phyloP scores from a whole-genome alignment of 768 basidiomycete species.

The Suillus alpinus region DNA sequence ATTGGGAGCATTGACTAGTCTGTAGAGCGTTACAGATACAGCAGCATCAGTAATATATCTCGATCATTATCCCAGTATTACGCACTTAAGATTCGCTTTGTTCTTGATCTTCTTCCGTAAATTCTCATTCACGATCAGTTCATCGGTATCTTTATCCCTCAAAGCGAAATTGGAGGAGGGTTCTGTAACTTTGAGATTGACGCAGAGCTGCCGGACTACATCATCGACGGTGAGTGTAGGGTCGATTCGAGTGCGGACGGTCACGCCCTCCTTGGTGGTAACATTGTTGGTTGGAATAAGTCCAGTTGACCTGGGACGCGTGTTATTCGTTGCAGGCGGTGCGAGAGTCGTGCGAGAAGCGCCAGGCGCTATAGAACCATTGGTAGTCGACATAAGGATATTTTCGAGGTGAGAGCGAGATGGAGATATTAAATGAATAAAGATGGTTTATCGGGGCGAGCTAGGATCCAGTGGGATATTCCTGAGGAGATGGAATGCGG shows the following conservation, averaged over 20 bases:
- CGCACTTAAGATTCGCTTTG: conserved; percentile 77
- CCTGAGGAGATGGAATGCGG: not conserved
- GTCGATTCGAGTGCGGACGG: conserved; percentile 82
- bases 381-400: conserved; percentile 30
- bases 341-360: conserved; percentile 25
- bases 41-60: conserved; percentile 1
- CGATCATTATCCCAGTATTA: conserved; percentile 10
- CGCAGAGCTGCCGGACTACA: conserved; percentile 78
- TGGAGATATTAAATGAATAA: conserved; percentile 4
- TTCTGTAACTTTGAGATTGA: conserved; percentile 77
- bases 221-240: conserved; percentile 81
- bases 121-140: conserved; percentile 86
- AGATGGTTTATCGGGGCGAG: not conserved
- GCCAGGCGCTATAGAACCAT: conserved; percentile 29
- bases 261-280: conserved; percentile 68
- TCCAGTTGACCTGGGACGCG: conserved; percentile 39
- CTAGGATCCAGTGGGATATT: not conserved
- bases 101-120: conserved; percentile 76
- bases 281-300: conserved; percentile 85
- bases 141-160: conserved; percentile 73
- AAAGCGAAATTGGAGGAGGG: conserved; percentile 71
- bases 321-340: conserved; percentile 31
- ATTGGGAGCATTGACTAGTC: conserved; percentile 75
- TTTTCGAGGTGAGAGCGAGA: conserved; percentile 29
- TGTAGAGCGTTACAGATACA: conserved; percentile 7